phyloP scores from a whole-genome alignment of 2,329 filamentous ascomycete genomes.

The Stagonosporopsis rhizophila region DNA sequence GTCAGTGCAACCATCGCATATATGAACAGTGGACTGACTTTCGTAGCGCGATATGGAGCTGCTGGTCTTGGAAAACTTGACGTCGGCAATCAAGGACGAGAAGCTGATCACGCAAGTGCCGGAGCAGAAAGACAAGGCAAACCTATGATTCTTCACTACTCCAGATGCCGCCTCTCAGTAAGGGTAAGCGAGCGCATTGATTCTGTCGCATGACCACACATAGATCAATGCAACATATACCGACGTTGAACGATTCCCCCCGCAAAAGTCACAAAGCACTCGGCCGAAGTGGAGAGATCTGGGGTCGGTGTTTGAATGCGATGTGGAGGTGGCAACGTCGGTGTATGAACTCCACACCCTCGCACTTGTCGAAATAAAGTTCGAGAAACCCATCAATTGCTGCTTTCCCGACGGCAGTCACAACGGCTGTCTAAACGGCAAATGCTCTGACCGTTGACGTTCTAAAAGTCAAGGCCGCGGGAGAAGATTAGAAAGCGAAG shows the following conservation, averaged over 20 bases:
- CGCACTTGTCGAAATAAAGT: neutral
- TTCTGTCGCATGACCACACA: neutral
- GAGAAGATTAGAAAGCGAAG: neutral
- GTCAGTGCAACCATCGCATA: constrained; percentile 33
- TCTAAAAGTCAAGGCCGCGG: neutral
- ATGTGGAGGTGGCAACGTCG: constrained; percentile 15
- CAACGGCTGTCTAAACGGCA: neutral
- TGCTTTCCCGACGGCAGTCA: neutral
- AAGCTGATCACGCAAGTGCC: constrained; percentile 66
- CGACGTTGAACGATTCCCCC: neutral
- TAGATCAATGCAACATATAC: constrained; percentile 17
- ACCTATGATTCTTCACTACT: constrained; percentile 26
- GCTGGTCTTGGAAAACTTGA: constrained; percentile 65
- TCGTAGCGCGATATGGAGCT: constrained; percentile 63
- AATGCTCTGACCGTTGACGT: neutral
- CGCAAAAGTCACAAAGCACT: neutral
- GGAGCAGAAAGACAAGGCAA: constrained; percentile 59
- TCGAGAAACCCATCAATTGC: neutral
- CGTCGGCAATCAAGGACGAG: constrained; percentile 63
- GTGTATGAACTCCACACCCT: constrained; percentile 9
- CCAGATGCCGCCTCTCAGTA: neutral
- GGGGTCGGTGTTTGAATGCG: constrained; percentile 32
- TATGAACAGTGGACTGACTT: constrained; percentile 14
- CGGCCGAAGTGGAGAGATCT: constrained; percentile 17
- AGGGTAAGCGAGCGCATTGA: neutral